Conservation (phyloP, 2,329 filamentous ascomycete genomes). For the Albifimbria verrucaria region DNA sequence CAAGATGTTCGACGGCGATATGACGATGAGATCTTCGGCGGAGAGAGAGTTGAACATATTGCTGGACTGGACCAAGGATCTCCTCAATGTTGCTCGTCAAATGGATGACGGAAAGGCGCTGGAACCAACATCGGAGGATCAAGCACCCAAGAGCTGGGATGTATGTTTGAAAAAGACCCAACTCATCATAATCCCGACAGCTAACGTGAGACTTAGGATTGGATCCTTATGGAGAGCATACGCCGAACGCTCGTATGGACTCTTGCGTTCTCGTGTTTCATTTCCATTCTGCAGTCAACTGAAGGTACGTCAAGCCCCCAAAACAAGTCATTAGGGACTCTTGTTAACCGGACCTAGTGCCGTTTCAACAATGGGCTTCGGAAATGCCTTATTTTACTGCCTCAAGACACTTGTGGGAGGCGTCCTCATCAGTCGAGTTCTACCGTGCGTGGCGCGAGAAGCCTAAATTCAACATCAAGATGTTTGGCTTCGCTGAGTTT, state of each 20-base stretch:
- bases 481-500: constrained; percentile 32
- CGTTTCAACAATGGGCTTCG: neutral
- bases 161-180: constrained; percentile 15
- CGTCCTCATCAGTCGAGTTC: constrained; percentile 36
- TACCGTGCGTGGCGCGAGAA: constrained; percentile 41
- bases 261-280: constrained; percentile 28
- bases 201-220: constrained; percentile 22
- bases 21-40: constrained; percentile 35
- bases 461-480: constrained; percentile 31
- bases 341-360: neutral
- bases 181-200: neutral
- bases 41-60: constrained; percentile 35
- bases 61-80: constrained; percentile 32
- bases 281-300: constrained; percentile 28
- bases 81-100: constrained; percentile 29
- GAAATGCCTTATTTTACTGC: constrained; percentile 27
- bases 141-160: constrained; percentile 40
- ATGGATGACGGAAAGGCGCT: constrained; percentile 25
- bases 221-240: constrained; percentile 40
- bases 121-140: constrained; percentile 20
- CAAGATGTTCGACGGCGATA: constrained; percentile 41
- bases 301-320: constrained; percentile 20
- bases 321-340: neutral
- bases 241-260: constrained; percentile 34
- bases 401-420: constrained; percentile 41